These are phyloP conservation scores for Cyberlindnera japonica DNA, from an alignment of 805 yeast species.

Conservation along the genomic window DNA sequence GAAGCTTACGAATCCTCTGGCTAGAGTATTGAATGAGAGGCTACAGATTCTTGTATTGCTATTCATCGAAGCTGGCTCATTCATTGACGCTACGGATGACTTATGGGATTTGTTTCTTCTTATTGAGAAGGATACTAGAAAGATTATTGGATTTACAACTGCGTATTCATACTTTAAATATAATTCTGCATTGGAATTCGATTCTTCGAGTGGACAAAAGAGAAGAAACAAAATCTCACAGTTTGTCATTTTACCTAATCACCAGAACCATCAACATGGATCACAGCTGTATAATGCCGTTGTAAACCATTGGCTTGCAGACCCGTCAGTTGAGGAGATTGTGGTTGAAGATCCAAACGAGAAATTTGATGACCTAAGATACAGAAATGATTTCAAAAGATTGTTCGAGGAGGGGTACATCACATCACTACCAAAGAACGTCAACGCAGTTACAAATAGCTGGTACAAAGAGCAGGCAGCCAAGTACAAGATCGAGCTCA, in stretches of 20 bases:
- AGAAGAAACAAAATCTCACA: constrained; percentile 80
- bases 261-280: constrained; percentile 75
- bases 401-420: constrained; percentile 35
- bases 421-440: constrained; percentile 25
- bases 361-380: constrained; percentile 86
- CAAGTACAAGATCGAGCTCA: constrained; percentile 57
- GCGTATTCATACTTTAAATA: constrained; percentile 82
- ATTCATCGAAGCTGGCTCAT: constrained; percentile 92
- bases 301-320: constrained; percentile 50
- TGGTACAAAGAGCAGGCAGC: constrained; percentile 41
- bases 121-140: constrained; percentile 33
- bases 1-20: constrained; percentile 33
- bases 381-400: constrained; percentile 66
- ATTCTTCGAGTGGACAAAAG: constrained; percentile 30
- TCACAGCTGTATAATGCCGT: constrained; percentile 56
- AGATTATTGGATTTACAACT: constrained; percentile 75
- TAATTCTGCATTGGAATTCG: constrained; percentile 50
- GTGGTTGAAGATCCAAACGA: constrained; percentile 96
- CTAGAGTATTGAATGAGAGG: constrained; percentile 56
- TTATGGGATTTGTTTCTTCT: constrained; percentile 77
- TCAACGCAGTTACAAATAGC: constrained; percentile 24
- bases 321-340: constrained; percentile 56
- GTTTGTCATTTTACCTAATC: constrained; percentile 79
- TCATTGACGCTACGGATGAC: constrained; percentile 70
- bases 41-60: constrained; percentile 77